Evolutionary conservation across 2,329 filamentous ascomycete species (phyloP).

Genomic region (Fusarium nurragi): DNA sequence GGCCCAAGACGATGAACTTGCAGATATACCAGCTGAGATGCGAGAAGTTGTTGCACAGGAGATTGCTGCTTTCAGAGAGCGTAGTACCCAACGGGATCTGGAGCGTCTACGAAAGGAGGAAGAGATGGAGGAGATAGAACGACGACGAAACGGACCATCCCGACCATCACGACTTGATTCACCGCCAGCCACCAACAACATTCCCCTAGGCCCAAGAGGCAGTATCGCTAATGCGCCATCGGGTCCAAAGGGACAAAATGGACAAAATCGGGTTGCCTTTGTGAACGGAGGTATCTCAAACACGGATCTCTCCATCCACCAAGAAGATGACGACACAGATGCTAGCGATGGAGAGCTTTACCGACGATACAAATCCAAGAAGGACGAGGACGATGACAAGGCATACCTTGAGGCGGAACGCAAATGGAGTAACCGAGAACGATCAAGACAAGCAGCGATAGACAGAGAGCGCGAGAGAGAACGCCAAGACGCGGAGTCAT

Average conservation of each 20-base stretch:
- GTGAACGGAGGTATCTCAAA: slow-evolving; percentile 80
- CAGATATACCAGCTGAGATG: slow-evolving; percentile 96
- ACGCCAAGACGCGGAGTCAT: slow-evolving; percentile 74
- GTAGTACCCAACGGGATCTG: slow-evolving; percentile 86
- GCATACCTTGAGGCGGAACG: slow-evolving; percentile 85
- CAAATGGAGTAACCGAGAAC: slow-evolving; percentile 90
- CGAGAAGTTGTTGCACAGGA: slow-evolving; percentile 93
- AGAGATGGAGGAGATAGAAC: slow-evolving; percentile 88
- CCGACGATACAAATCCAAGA: slow-evolving; percentile 74
- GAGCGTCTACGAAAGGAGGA: slow-evolving; percentile 90
- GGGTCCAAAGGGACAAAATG: slow-evolving; percentile 71
- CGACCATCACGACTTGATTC: slow-evolving; percentile 76
- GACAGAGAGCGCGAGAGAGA: slow-evolving; percentile 86
- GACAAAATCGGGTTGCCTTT: slow-evolving; percentile 71
- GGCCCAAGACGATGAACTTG: slow-evolving; percentile 88
- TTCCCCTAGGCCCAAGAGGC: slow-evolving; percentile 50
- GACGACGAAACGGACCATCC: slow-evolving; percentile 71
- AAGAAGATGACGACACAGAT: slow-evolving; percentile 86
- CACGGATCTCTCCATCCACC: slow-evolving; percentile 64
- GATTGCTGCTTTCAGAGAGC: slow-evolving; percentile 92
- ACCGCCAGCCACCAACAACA: slow-evolving; percentile 70
- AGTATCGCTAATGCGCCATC: slow-evolving; percentile 79
- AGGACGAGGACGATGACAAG: slow-evolving; percentile 80
- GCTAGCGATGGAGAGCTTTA: slow-evolving; percentile 89
- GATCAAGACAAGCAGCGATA: slow-evolving; percentile 82